Evolutionary conservation across 495 filamentous ascomycete genomes (phyloP).

Genomic region (Trichocladium uniseriatum): DNA sequence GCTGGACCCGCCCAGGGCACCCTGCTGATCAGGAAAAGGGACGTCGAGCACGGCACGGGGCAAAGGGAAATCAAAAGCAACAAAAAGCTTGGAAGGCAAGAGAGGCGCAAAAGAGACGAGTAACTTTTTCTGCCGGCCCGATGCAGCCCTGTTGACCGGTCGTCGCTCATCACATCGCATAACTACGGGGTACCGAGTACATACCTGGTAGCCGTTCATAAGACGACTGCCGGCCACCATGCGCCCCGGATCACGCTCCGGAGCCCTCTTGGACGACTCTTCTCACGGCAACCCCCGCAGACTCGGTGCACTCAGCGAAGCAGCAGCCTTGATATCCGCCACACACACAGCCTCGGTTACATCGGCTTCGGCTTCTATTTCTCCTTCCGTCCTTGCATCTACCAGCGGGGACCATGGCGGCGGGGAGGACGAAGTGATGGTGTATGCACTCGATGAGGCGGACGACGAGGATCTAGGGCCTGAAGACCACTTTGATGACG

Average conservation of each 20-base stretch:
- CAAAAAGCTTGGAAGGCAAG: not conserved
- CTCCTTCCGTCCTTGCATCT: too few species aligned
- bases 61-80: not conserved
- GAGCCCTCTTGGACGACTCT: not conserved
- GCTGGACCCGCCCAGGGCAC: conserved; percentile 9
- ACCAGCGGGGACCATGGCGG: not conserved
- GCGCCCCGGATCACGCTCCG: not conserved
- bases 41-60: not conserved
- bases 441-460: conserved; percentile 11
- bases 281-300: conserved; percentile 1
- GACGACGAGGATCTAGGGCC: conserved; percentile 12
- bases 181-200: too few species aligned
- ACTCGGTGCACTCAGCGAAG: not conserved
- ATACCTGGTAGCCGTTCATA: too few species aligned
- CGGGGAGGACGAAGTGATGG: conserved; percentile 1
- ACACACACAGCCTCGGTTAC: not conserved
- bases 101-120: too few species aligned
- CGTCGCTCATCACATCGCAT: not conserved
- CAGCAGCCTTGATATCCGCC: not conserved
- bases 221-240: not conserved
- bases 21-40: not conserved
- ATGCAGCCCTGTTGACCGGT: not conserved
- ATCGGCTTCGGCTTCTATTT: not conserved
- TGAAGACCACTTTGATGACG: conserved; percentile 5
- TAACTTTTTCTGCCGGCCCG: not conserved